Evolutionary conservation across 106 monocot genomes (phyloP), one percentile per base, ranked within the genome.

Genomic region (Chionographis japonica): DNA sequence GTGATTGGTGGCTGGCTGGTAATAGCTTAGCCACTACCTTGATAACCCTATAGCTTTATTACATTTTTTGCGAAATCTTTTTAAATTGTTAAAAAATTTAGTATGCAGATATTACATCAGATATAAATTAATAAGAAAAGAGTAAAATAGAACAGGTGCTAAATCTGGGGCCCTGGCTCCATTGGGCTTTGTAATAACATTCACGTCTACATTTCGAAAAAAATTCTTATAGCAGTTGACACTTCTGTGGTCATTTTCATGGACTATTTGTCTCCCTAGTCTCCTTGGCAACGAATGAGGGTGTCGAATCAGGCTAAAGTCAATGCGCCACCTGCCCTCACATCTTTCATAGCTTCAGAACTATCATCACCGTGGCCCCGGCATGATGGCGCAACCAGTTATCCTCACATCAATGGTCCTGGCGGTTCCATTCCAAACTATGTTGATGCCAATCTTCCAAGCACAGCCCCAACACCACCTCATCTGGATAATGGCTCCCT

Each of bases 311-410:
- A 71, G 57, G 68, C 52, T 40, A 82, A 52, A 58, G 62, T 65
- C 59, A 70, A 54, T 43, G 40, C 40, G 19, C 40, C 62, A 19
- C 35, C 67, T 52, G 62, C 40, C 12, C n/a, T 71, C 54, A 52
- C 16, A 63, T n/a, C 67, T 27, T 37, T 60, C 49, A 38, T 38
- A 62, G 4, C 52, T 62, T 81, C 76, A 49, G 76, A 76, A 41
- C 38, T 60, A 2, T 74, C 65, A 52, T 57, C 67, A 14, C 54
- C 52, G 37, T 83, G 77, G 78, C 74, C 78, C 37, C 49, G 58
- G 11, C 55, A 77, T 69, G 73, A 69, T 36, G 19, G 62, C 50
- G 37, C 60, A 63, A 49, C 38, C 4, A 17, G 27, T 40, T 66
- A 54, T 54, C 41, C 11, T 36, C 62, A 56, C 41, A 60, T n/a